Evolutionary conservation across 2,329 filamentous ascomycete genomes (phyloP).

Genomic region (Rhinocladiella mackenziei): DNA sequence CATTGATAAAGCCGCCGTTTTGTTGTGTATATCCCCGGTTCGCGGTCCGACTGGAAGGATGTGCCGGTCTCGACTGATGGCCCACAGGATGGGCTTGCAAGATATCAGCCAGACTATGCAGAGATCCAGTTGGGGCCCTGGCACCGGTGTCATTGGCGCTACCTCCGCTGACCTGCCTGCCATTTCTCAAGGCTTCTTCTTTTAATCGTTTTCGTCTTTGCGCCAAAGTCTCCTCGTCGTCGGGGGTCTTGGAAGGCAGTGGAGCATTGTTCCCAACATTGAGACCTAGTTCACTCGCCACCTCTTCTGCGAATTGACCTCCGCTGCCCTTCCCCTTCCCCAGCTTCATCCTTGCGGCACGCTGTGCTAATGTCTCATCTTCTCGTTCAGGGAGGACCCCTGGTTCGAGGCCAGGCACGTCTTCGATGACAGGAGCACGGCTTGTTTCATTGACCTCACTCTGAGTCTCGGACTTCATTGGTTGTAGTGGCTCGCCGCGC

Average conservation of each 20-base stretch:
- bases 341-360: conserved; percentile 39
- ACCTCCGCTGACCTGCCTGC: conserved; percentile 1
- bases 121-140: conserved; percentile 32
- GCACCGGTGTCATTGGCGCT: neutral
- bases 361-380: conserved; percentile 45
- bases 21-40: conserved; percentile 15
- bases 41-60: conserved; percentile 8
- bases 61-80: conserved; percentile 15
- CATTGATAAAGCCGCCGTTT: conserved; percentile 11
- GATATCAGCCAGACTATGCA: conserved; percentile 46
- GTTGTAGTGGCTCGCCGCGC: conserved; percentile 52
- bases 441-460: conserved; percentile 12
- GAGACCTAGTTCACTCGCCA: conserved; percentile 41
- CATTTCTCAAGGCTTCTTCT: conserved; percentile 34
- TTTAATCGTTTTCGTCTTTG: conserved; percentile 46
- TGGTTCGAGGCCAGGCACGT: conserved; percentile 28
- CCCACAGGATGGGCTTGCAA: conserved; percentile 53
- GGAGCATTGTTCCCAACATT: conserved; percentile 25
- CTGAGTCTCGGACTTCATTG: conserved; percentile 31
- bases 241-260: conserved; percentile 26
- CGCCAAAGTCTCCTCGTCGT: conserved; percentile 45
- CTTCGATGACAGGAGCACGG: conserved; percentile 33
- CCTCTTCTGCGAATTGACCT: conserved; percentile 43
- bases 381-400: conserved; percentile 34
- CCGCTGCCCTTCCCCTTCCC: conserved; percentile 33